Evolutionary conservation across 2,329 filamentous ascomycete species (phyloP).

Genomic region (Ophioceras dolichostomum): DNA sequence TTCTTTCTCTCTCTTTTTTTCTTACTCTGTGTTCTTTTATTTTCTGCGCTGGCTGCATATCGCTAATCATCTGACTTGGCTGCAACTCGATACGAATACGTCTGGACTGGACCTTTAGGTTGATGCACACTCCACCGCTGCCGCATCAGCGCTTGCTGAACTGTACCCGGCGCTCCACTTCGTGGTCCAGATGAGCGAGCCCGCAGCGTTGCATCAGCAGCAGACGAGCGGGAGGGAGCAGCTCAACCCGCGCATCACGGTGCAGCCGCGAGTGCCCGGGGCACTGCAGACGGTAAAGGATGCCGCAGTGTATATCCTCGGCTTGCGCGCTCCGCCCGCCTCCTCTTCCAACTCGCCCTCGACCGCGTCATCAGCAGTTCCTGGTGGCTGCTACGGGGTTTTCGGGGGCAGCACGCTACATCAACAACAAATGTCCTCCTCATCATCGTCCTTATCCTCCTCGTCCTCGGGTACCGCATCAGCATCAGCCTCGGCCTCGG

Average conservation of each 20-base stretch:
- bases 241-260: conserved; percentile 1
- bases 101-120: not conserved
- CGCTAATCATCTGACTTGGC: too few relatives aligned
- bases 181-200: conserved; percentile 12
- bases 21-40: too few relatives aligned
- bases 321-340: conserved; percentile 5
- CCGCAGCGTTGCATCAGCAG: conserved; percentile 4
- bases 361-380: too few relatives aligned
- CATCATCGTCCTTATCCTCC: too few relatives aligned
- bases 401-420: too few relatives aligned
- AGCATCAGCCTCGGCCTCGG: too few relatives aligned
- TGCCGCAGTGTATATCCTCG: conserved; percentile 21
- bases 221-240: not conserved
- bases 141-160: conserved; percentile 7
- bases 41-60: too few relatives aligned
- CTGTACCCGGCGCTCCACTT: conserved; percentile 13
- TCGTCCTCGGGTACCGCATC: too few relatives aligned
- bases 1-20: not conserved
- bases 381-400: too few relatives aligned
- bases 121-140: not conserved
- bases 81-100: too few relatives aligned
- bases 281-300: conserved; percentile 15
- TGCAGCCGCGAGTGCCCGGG: conserved; percentile 10
- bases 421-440: too few relatives aligned
- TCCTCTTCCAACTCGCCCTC: conserved; percentile 6